Evolutionary conservation across 805 yeast species (phyloP).

Genomic region (Wickerhamiella azymoides): DNA sequence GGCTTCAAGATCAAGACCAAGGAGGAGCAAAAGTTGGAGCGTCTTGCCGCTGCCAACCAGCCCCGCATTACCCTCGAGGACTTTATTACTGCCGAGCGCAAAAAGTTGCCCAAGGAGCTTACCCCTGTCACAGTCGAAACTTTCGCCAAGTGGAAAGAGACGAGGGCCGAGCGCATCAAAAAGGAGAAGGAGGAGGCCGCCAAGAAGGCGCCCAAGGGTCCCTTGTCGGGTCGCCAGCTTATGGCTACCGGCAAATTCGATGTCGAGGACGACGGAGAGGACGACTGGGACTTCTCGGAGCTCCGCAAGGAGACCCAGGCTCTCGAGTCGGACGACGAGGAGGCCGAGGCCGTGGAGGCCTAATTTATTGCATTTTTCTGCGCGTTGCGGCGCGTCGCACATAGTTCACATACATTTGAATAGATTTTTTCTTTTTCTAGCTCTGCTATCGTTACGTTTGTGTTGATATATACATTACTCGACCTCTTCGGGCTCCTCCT

Average conservation of each 20-base stretch:
- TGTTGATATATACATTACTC: conserved; percentile 2
- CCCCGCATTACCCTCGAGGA: conserved; percentile 93
- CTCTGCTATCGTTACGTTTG: not conserved
- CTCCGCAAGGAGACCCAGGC: conserved; percentile 25
- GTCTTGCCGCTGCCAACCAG: conserved; percentile 64
- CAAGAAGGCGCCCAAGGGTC: conserved; percentile 27
- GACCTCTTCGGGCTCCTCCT: conserved; percentile 19
- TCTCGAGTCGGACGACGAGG: conserved; percentile 10
- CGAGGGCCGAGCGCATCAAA: conserved; percentile 44
- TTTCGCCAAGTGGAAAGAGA: conserved; percentile 70
- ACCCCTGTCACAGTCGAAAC: conserved; percentile 81
- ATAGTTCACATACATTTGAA: no score
- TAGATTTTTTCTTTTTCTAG: no score
- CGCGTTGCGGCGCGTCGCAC: not conserved
- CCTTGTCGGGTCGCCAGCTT: conserved; percentile 26
- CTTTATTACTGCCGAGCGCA: conserved; percentile 86
- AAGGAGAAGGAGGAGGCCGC: conserved; percentile 31
- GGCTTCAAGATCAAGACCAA: conserved; percentile 95
- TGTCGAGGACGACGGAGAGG: conserved; percentile 22
- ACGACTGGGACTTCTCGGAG: conserved; percentile 27
- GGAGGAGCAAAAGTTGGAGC: conserved; percentile 85
- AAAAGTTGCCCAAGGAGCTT: conserved; percentile 51
- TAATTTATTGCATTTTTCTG: not conserved
- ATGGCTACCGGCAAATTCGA: conserved; percentile 28
- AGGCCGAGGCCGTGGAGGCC: conserved; percentile 4